phyloP scores from a whole-genome alignment of 805 yeast species.

The Tetrapisispora fleetii region DNA sequence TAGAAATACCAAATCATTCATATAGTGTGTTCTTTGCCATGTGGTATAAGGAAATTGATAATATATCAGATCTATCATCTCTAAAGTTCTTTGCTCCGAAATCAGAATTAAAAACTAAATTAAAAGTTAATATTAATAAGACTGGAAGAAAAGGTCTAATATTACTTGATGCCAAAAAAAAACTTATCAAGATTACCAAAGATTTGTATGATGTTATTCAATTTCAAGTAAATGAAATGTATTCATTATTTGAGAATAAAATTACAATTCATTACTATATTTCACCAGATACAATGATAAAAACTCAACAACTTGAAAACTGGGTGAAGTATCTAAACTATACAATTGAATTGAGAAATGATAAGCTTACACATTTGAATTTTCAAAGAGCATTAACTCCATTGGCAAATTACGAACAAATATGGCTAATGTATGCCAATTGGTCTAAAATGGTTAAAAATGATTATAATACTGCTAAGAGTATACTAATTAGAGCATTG shows the following conservation, averaged over 20 bases:
- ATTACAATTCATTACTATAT: slow-evolving; percentile 17
- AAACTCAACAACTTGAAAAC: slow-evolving; percentile 14
- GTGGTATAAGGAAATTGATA: slow-evolving; percentile 25
- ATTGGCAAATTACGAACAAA: slow-evolving; percentile 22
- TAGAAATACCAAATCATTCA: slow-evolving; percentile 26
- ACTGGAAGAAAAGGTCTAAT: slow-evolving; percentile 26
- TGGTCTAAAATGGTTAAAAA: slow-evolving; percentile 20
- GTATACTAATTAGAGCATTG: slow-evolving; percentile 16
- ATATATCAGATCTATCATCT: slow-evolving; percentile 21
- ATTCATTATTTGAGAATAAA: slow-evolving; percentile 25
- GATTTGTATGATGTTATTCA: slow-evolving; percentile 26
- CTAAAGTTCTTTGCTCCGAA: slow-evolving; percentile 16
- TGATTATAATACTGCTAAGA: slow-evolving; percentile 18
- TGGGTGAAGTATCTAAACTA: slow-evolving; percentile 26
- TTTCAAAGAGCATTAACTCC: slow-evolving; percentile 28
- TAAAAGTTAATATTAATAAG: slow-evolving; percentile 15
- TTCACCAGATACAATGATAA: slow-evolving; percentile 20
- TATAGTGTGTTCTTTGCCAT: slow-evolving; percentile 25
- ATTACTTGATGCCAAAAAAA: slow-evolving; percentile 27
- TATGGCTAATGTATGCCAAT: slow-evolving; percentile 26
- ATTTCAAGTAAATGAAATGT: slow-evolving; percentile 22
- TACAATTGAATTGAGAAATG: slow-evolving; percentile 15
- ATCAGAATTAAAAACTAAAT: slow-evolving; percentile 17
- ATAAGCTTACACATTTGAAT: slow-evolving; percentile 16
- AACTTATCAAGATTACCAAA: slow-evolving; percentile 22